These are phyloP conservation scores for Coprinopsis strossmayeri DNA, from an alignment of 768 basidiomycete species.

Conservation along the genomic window DNA sequence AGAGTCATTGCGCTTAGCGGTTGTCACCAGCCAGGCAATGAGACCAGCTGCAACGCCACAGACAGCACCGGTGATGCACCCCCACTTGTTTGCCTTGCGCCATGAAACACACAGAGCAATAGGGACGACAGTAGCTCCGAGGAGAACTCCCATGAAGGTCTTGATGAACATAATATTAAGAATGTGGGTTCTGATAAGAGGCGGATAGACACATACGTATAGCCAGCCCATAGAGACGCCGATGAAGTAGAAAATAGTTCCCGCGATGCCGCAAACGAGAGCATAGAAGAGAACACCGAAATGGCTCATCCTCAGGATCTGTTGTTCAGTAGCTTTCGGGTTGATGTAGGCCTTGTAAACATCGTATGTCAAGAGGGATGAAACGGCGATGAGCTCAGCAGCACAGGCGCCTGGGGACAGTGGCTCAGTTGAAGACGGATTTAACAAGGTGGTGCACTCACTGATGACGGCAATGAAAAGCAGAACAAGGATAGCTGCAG, in stretches of 20 bases:
- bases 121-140: constrained; percentile 81
- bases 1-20: constrained; percentile 60
- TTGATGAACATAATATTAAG: no score
- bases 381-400: constrained; percentile 90
- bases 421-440: neutral
- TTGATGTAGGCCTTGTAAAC: constrained; percentile 85
- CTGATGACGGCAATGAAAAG: constrained; percentile 85
- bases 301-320: constrained; percentile 67
- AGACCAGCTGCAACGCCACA: constrained; percentile 65
- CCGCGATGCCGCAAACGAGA: constrained; percentile 75
- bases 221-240: constrained; percentile 94
- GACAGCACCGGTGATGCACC: constrained; percentile 71
- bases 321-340: constrained; percentile 66
- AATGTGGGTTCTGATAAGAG: no score
- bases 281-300: constrained; percentile 65
- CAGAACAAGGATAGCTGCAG: constrained; percentile 69
- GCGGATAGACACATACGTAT: no score
- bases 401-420: constrained; percentile 58
- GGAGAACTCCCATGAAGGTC: constrained; percentile 86
- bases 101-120: constrained; percentile 84
- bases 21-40: constrained; percentile 82
- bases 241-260: constrained; percentile 82
- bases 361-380: constrained; percentile 78
- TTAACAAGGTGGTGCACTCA: constrained; percentile 5
- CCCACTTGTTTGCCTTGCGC: constrained; percentile 80